Evolutionary conservation across 371 early-diverging fungal species (phyloP).

Genomic region (Choanephora cucurbitarum): DNA sequence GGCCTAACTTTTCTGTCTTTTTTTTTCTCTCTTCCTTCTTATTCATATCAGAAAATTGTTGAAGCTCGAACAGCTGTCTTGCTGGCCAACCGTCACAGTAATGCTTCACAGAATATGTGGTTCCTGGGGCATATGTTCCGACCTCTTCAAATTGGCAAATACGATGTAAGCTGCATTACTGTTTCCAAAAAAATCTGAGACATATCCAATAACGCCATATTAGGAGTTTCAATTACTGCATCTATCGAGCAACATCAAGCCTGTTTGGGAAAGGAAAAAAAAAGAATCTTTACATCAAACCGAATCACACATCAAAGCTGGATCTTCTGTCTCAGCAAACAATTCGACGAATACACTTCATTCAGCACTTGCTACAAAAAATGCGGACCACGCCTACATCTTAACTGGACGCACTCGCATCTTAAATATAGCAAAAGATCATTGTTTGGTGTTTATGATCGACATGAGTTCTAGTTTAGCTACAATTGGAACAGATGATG

Average conservation of each 20-base stretch:
- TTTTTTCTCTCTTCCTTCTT: background rate
- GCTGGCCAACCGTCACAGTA: slow-evolving; percentile 9
- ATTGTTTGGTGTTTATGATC: slow-evolving; percentile 68
- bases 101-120: slow-evolving; percentile 24
- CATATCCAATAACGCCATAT: background rate
- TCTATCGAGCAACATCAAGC: slow-evolving; percentile 16
- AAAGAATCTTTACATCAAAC: slow-evolving; percentile 4
- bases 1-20: no score
- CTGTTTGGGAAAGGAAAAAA: slow-evolving; percentile 27
- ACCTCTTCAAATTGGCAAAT: slow-evolving; percentile 19
- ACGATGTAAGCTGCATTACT: slow-evolving; percentile 17
- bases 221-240: slow-evolving; percentile 24
- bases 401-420: slow-evolving; percentile 74
- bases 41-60: slow-evolving; percentile 2
- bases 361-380: no score
- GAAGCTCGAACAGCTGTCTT: slow-evolving; percentile 29
- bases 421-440: slow-evolving; percentile 53
- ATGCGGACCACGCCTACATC: slow-evolving; percentile 28
- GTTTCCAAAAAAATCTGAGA: background rate
- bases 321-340: slow-evolving; percentile 2
- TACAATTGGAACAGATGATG: slow-evolving; percentile 58
- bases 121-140: slow-evolving; percentile 26
- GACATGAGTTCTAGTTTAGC: slow-evolving; percentile 74
- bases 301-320: slow-evolving; percentile 1
- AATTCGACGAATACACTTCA: background rate